phyloP scores from a whole-genome alignment of 2,329 filamentous ascomycete species.

The Botryosphaeria agaves region DNA sequence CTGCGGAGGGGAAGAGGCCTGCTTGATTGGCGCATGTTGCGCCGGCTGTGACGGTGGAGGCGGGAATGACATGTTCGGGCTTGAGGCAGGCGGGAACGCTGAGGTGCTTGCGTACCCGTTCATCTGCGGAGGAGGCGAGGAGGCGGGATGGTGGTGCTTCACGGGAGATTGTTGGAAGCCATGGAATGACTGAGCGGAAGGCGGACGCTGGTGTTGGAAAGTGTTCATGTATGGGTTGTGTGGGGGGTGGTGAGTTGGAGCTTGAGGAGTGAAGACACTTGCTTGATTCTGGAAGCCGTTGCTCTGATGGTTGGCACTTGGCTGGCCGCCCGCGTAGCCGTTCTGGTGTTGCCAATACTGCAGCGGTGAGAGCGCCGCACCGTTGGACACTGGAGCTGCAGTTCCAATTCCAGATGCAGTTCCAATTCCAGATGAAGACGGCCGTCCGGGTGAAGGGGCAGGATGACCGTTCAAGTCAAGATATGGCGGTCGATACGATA shows the following conservation, averaged over 20 bases:
- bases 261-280: background rate
- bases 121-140: conserved; percentile 23
- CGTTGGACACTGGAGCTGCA: background rate
- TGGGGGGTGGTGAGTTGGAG: conserved; percentile 1
- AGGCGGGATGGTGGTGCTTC: conserved; percentile 25
- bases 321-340: conserved; percentile 1
- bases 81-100: conserved; percentile 17
- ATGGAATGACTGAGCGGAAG: conserved; percentile 22
- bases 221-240: conserved; percentile 14
- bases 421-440: background rate
- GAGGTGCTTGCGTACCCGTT: conserved; percentile 9
- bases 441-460: no score
- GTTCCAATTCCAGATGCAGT: conserved; percentile 1
- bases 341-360: background rate
- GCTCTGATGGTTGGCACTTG: background rate
- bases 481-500: no score
- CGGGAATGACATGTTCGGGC: conserved; percentile 31
- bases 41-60: conserved; percentile 14
- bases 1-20: conserved; percentile 18
- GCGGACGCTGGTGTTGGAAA: conserved; percentile 20
- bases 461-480: no score
- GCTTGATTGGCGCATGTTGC: conserved; percentile 20
- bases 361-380: background rate
- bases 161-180: conserved; percentile 21
- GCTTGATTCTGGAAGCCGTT: conserved; percentile 1